Conservation (phyloP, 345 rosid genomes). For the Eucalyptus marginata region DNA sequence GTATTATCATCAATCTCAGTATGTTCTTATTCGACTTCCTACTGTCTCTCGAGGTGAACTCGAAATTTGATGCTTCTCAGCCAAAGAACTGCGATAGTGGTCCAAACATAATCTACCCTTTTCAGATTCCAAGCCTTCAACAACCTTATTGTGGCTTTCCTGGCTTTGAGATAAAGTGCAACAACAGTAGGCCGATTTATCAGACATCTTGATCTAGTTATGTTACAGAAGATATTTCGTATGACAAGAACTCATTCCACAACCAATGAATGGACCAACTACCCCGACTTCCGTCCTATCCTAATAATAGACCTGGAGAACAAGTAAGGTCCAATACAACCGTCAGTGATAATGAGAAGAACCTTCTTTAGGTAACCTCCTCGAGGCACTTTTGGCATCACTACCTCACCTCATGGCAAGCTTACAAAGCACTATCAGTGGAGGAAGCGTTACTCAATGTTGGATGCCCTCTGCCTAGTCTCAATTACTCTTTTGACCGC, state of each 20-base stretch:
- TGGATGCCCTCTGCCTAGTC: conserved; percentile 1
- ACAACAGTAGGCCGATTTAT: background rate
- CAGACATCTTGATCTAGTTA: background rate
- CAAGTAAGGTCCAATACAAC: too few species aligned
- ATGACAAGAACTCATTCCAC: background rate
- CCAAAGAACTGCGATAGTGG: conserved; percentile 12
- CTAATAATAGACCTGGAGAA: too few species aligned
- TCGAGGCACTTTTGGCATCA: too few species aligned
- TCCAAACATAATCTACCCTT: conserved; percentile 16
- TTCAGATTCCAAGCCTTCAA: background rate
- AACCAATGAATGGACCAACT: too few species aligned
- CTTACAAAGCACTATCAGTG: background rate
- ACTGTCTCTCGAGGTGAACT: background rate
- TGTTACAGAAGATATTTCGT: background rate
- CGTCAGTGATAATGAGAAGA: too few species aligned
- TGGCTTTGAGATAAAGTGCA: conserved; percentile 3
- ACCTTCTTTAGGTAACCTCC: too few species aligned
- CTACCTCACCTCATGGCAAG: too few species aligned
- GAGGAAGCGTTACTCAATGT: background rate
- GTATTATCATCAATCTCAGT: background rate
- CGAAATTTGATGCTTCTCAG: background rate
- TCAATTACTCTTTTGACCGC: conserved; percentile 12
- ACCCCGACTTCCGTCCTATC: too few species aligned
- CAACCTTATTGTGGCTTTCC: conserved; percentile 8
- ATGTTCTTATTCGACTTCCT: background rate